Percentiles rank a stretch among this genome's conserved stretches.
Evolutionary conservation across 176 grass and related monocot species (phyloP).

Genomic region (Guadua angustifolia): DNA sequence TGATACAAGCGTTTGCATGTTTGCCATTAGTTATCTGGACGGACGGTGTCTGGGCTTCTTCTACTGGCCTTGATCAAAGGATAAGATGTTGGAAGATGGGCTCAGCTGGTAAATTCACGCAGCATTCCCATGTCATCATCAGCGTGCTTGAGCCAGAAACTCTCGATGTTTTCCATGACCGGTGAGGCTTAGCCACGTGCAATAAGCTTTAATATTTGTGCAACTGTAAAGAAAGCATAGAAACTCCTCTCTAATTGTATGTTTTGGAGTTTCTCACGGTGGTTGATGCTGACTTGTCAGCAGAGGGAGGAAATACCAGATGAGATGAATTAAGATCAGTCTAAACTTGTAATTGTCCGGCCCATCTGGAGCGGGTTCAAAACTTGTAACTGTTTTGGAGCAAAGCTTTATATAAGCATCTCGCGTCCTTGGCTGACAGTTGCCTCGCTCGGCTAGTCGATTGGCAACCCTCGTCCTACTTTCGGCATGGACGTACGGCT

Average conservation of each 20-base stretch:
- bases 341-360: too few species aligned
- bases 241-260: too few species aligned
- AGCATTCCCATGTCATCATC: conserved; percentile 66
- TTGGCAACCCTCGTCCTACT: too few species aligned
- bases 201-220: too few species aligned
- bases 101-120: conserved; percentile 38
- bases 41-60: conserved; percentile 81
- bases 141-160: conserved; percentile 96
- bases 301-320: conserved; percentile 50
- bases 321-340: not conserved
- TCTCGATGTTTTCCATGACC: conserved; percentile 58
- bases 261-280: conserved; percentile 1
- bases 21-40: conserved; percentile 73
- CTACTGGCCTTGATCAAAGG: conserved; percentile 90
- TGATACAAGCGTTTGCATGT: not conserved
- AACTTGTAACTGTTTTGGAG: too few species aligned
- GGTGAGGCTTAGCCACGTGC: conserved; percentile 40
- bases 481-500: too few species aligned
- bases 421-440: too few species aligned
- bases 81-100: conserved; percentile 75
- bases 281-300: conserved; percentile 40
- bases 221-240: too few species aligned
- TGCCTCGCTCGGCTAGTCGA: too few species aligned
- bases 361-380: too few species aligned
- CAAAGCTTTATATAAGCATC: too few species aligned